Base-by-base conservation (phyloP, 805 yeast genomes). In the Candida methanosorbosa region DNA sequence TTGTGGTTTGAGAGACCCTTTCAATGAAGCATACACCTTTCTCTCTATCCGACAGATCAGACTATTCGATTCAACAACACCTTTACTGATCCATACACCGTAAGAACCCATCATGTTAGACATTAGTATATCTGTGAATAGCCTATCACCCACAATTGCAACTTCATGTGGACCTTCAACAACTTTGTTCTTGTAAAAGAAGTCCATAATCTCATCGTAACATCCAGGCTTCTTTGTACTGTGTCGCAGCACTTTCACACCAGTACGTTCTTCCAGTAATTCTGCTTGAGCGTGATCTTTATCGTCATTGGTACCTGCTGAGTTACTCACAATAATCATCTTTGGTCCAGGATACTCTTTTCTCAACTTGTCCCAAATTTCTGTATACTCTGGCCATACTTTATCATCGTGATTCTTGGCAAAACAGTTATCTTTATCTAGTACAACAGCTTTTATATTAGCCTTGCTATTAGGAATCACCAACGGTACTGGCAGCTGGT, bases 341-440 rank as follows among this genome's bases (percentile, higher is more conserved):
- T 65, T 64, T 4, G 75, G 78, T 24, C 66, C 74, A 0, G 92
- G 86, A 47, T 80, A 85, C 2, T 56, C 45, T n/a, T 56, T 45
- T 29, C 65, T 64, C 33, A 85, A 56, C n/a, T 52, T 45, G 5
- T 60, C 56, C 86, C 92, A 86, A 29, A 64, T 58, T 9, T 55
- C 56, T 12, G 46, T 44, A 42, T 87, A 88, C 2, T 62, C 82
- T 0, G 83, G 86, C 83, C 85, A 87, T 1, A 90, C 82, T 38
- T 74, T 70, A 39, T 79, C 81, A 39, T 77, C 82, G 36, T 84
- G 82, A 24, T 88, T 88, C 38, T 72, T 70, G 5, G 98, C 94
- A 54, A 92, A 83, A 51, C 97, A 90, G 56, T 92, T 92, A 59
- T 92, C 98, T 54, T 92, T 92, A 52, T 92, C 98, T 18, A 92